Percentiles rank a stretch among this genome's conserved stretches.
phyloP scores from a whole-genome alignment of 495 filamentous ascomycete genomes.

The Penicillium canariense region DNA sequence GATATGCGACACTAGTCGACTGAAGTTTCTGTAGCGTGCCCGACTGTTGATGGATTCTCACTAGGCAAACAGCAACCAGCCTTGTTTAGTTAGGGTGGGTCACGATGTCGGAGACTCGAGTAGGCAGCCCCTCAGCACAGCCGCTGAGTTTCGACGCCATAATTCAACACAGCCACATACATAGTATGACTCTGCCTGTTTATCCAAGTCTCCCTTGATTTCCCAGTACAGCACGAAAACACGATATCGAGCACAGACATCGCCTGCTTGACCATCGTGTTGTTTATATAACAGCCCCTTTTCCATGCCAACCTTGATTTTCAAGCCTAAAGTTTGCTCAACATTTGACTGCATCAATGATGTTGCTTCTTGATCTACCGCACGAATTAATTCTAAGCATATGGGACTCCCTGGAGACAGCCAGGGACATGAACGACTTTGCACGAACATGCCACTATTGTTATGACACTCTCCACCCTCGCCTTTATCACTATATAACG shows the following conservation, averaged over 20 bases:
- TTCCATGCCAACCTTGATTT: background rate
- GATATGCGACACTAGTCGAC: too few relatives aligned
- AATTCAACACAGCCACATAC: background rate
- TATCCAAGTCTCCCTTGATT: background rate
- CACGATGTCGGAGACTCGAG: too few relatives aligned
- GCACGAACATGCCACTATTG: constrained; percentile 8
- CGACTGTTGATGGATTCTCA: too few relatives aligned
- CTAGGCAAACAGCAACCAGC: too few relatives aligned
- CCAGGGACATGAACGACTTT: constrained; percentile 6
- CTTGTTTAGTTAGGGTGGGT: too few relatives aligned
- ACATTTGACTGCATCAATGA: background rate
- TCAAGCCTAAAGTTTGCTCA: background rate
- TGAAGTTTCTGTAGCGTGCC: too few relatives aligned
- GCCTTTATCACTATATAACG: background rate
- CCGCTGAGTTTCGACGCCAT: too few relatives aligned
- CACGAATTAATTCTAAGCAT: constrained; percentile 10
- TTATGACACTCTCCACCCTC: constrained; percentile 2
- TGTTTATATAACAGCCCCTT: background rate
- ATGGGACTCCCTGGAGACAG: constrained; percentile 2
- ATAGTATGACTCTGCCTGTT: background rate
- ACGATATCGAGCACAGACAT: background rate
- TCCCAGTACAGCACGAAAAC: background rate
- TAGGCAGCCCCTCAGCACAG: too few relatives aligned
- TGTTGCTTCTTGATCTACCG: constrained; percentile 11
- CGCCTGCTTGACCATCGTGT: background rate